Base-by-base conservation (phyloP, 2,329 filamentous ascomycete species). In the Lasiodiplodia theobromae region DNA sequence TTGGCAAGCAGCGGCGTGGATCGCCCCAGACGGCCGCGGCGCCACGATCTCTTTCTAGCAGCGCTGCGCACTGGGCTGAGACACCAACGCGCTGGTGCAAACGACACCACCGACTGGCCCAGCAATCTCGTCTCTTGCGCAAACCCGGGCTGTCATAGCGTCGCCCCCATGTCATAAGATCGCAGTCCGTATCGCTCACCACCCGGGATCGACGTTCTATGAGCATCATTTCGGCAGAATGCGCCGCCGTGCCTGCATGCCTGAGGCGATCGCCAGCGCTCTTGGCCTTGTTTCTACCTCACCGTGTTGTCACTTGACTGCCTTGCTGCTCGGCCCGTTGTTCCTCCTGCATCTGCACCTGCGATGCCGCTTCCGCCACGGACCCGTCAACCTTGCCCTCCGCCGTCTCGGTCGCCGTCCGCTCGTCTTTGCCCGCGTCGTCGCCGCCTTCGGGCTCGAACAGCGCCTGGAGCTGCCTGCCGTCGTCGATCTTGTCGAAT, bases 401-500 rank as follows among this genome's bases (percentile, higher is more conserved):
- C 76, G 76, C 71, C 71, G 71, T 71, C 70, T 72, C 76, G 73
- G 74, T 71, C 72, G 73, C 76, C 72, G 72, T 75, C 68, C 76
- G 74, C 71, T 77, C 75, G 69, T 73, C 70, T 53, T 70, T 60
- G 40, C 58, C 75, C 70, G 74, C 74, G 72, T 75, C 76, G 70
- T 78, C 76, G 74, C 71, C 74, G 69, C 73, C 74, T 69, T 71
- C 77, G 76, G 78, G 76, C 74, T 79, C 78, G 74, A 86, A 85
- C 69, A 87, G 80, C 69, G 81, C 78, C 70, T 86, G 82, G 70
- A 89, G 77, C 71, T 93, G 92, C 76, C 91, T 92, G 51, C 92
- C 90, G 72, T 94, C 90, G 67, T 97, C 94, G 58, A 97, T 92
- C 78, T 91, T 93, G 79, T 98, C 94, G 78, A 98, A 96, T 23